These are phyloP conservation scores for Pholiota microspora DNA, from an alignment of 768 basidiomycete species.

Conservation along the genomic window DNA sequence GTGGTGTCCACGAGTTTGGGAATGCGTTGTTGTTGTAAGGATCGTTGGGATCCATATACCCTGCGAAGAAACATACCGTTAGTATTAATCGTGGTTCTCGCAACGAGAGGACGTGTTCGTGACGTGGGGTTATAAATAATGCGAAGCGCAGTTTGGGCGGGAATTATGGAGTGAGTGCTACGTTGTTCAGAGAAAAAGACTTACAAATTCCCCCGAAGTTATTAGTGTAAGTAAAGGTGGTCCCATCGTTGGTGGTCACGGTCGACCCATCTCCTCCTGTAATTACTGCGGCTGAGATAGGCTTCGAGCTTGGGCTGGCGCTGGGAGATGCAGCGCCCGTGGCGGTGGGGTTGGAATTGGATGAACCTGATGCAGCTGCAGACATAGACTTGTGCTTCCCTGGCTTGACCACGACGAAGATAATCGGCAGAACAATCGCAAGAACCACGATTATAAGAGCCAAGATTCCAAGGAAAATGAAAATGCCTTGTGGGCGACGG, in stretches of 20 bases:
- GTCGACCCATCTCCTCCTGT: slow-evolving; percentile 71
- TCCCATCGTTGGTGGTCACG: slow-evolving; percentile 63
- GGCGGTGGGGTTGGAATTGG: neutral
- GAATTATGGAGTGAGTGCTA: neutral
- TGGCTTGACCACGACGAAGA: slow-evolving; percentile 31
- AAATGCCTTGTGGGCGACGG: slow-evolving; percentile 11
- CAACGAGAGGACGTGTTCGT: too few relatives aligned
- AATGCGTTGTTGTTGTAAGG: slow-evolving; percentile 76
- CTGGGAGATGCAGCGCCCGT: slow-evolving; percentile 4
- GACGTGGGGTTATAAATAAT: neutral
- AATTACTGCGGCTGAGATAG: slow-evolving; percentile 20
- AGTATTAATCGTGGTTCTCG: too few relatives aligned
- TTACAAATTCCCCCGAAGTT: slow-evolving; percentile 73
- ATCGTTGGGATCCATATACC: slow-evolving; percentile 64
- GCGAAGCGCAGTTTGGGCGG: neutral
- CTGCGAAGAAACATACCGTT: slow-evolving; percentile 27
- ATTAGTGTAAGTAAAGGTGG: slow-evolving; percentile 75
- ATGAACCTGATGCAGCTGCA: neutral
- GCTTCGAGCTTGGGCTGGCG: slow-evolving; percentile 8
- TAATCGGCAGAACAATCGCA: slow-evolving; percentile 31
- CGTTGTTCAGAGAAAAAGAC: slow-evolving; percentile 22
- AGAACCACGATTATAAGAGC: slow-evolving; percentile 24
- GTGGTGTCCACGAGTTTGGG: slow-evolving; percentile 78
- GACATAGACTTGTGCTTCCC: slow-evolving; percentile 10
- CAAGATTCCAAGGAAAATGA: slow-evolving; percentile 14